Evolutionary conservation across 2,329 filamentous ascomycete species (phyloP).

Genomic region (Aspergillus novoparasiticus): DNA sequence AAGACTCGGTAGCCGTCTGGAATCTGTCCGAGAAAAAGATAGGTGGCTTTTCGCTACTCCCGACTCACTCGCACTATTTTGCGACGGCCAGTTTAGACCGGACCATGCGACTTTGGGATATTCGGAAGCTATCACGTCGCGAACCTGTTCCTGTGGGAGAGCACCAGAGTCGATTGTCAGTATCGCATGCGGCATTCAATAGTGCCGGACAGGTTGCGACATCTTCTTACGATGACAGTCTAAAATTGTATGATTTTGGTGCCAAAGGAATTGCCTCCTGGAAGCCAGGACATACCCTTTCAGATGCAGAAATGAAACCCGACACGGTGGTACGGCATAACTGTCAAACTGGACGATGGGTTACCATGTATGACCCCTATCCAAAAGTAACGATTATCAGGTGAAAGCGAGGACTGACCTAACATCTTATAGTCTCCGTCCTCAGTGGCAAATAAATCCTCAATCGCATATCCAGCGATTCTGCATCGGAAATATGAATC

Average conservation of each 20-base stretch:
- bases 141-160: constrained; percentile 74
- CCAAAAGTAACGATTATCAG: not conserved
- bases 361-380: constrained; percentile 67
- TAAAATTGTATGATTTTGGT: constrained; percentile 85
- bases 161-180: constrained; percentile 79
- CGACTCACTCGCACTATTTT: constrained; percentile 75
- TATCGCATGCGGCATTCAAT: constrained; percentile 92
- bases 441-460: constrained; percentile 87
- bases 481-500: constrained; percentile 95
- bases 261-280: constrained; percentile 59
- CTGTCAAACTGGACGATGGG: constrained; percentile 94
- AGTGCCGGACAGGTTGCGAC: constrained; percentile 83
- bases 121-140: constrained; percentile 70
- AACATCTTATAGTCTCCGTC: constrained; percentile 58
- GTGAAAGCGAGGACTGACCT: constrained; percentile 6
- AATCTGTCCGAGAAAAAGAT: constrained; percentile 89
- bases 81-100: constrained; percentile 90
- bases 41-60: constrained; percentile 86
- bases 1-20: constrained; percentile 67
- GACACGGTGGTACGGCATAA: constrained; percentile 75
- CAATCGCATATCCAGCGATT: constrained; percentile 81
- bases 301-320: constrained; percentile 68
- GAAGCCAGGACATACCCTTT: constrained; percentile 61
- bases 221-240: constrained; percentile 89
- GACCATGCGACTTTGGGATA: constrained; percentile 88